Percentiles rank a stretch among this genome's conserved stretches.
Evolutionary conservation across 1,139 yeast species (phyloP).

Genomic region (Zygoascus meyerae): DNA sequence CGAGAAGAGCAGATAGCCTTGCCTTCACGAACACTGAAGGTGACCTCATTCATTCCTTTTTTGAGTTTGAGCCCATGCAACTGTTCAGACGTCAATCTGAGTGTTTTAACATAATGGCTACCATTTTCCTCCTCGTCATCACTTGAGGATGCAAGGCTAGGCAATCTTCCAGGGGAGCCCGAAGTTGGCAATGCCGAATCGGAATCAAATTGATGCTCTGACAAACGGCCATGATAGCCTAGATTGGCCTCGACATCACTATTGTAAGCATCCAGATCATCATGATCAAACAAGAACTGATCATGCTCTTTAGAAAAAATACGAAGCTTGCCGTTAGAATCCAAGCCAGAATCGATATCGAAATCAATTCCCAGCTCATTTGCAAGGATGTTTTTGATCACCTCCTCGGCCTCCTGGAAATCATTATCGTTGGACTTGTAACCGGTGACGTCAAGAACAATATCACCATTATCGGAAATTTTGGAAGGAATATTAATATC

Average conservation of each 20-base stretch:
- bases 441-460: slow-evolving; percentile 92
- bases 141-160: slow-evolving; percentile 12
- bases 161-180: not conserved
- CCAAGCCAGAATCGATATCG: slow-evolving; percentile 46
- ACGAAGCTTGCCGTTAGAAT: slow-evolving; percentile 66
- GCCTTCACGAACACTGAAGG: slow-evolving; percentile 77
- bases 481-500: slow-evolving; percentile 80
- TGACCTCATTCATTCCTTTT: slow-evolving; percentile 72
- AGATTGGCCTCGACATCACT: slow-evolving; percentile 8
- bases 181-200: slow-evolving; percentile 14
- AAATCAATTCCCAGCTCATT: slow-evolving; percentile 57
- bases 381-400: slow-evolving; percentile 62
- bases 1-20: slow-evolving; percentile 69
- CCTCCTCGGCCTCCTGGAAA: slow-evolving; percentile 41
- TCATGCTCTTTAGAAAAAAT: slow-evolving; percentile 43
- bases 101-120: slow-evolving; percentile 64
- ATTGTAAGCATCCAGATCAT: slow-evolving; percentile 7
- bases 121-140: slow-evolving; percentile 17
- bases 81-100: slow-evolving; percentile 88
- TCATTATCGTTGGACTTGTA: slow-evolving; percentile 77
- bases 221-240: slow-evolving; percentile 9
- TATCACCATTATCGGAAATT: slow-evolving; percentile 83
- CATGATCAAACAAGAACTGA: slow-evolving; percentile 9
- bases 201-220: slow-evolving; percentile 17
- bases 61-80: slow-evolving; percentile 65